phyloP scores from a whole-genome alignment of 78 protist species.

The Planoprotostelium fungivorum region DNA sequence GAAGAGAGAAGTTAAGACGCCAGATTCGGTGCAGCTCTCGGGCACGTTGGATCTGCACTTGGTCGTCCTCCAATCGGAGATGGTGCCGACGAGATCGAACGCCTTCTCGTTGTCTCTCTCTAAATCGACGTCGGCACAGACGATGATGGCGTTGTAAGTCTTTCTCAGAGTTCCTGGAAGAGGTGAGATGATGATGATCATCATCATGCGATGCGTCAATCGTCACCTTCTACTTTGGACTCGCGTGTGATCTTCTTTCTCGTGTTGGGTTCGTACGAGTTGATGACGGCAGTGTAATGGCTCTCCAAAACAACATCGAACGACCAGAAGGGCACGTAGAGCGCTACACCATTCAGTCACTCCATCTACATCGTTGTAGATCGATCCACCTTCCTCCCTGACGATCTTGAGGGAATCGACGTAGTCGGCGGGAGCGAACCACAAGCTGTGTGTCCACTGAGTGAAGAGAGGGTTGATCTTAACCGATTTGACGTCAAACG shows the following conservation, averaged over 20 bases:
- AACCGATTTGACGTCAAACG: not conserved
- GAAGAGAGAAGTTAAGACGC: not conserved
- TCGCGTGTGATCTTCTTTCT: too few relatives aligned
- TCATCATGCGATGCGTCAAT: too few relatives aligned
- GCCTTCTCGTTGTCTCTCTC: not conserved
- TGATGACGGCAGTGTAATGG: not conserved
- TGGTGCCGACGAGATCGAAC: not conserved
- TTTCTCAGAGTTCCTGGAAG: not conserved
- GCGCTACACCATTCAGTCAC: not conserved
- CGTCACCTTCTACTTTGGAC: too few relatives aligned
- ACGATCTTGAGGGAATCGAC: not conserved
- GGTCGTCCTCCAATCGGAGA: not conserved
- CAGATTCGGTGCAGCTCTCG: not conserved
- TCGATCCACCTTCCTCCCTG: not conserved
- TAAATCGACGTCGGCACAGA: not conserved
- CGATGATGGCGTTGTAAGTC: not conserved
- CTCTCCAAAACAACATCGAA: not conserved
- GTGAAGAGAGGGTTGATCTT: not conserved
- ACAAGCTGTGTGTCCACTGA: not conserved
- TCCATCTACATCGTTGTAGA: not conserved
- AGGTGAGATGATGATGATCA: not conserved
- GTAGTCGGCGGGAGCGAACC: not conserved
- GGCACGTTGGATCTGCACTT: not conserved
- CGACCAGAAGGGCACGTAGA: not conserved
- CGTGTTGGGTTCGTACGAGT: not conserved